Evolutionary conservation across 176 grass and related monocot species (phyloP), one percentile per base, ranked within the genome.

Genomic region (Musa acuminata): DNA sequence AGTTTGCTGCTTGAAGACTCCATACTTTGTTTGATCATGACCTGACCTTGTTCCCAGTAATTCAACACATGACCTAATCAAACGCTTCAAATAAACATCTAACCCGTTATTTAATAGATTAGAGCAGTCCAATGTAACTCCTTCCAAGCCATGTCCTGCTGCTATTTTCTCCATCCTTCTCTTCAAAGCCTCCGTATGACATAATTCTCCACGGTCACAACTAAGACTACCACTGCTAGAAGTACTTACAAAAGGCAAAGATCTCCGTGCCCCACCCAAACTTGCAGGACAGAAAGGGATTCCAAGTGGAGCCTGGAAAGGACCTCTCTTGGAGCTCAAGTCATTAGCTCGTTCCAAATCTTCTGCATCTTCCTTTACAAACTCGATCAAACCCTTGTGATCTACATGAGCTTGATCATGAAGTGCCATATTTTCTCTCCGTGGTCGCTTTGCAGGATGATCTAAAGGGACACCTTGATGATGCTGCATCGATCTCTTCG

Each of bases 101-200:
- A 91, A 25, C 51, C 88, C 82, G 67, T 86, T 91, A 87, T 99
- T 88, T 72, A 99, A 85, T 59, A 94, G 64, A 85, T 89, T 81
- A 64, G 90, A 86, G 76, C 88, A 99, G 53, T 89, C 88, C 66
- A 88, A 27, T 19, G 84, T 83, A 16, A 94, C 86, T 55, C 80
- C 83, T 91, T 83, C 86, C 75, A 94, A 83, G n/a, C 95, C 91
- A 60, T 85, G 57, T 24, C 72, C 51, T 83, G 86, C 83, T 82
- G 79, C 86, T 52, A 74, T 78, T 91, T 87, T 87, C 75, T 91
- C 84, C 85, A 99, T 84, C 80, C 84, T 77, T 69, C 77, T 91
- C 74, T 79, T 94, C 52, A 94, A 59, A 53, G 60, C 80, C 71
- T 72, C 82, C 66, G 77, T 89, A 75, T 87, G 75, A 71, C 79